Evolutionary conservation across 495 filamentous ascomycete species (phyloP).

Genomic region (Evernia prunastri): DNA sequence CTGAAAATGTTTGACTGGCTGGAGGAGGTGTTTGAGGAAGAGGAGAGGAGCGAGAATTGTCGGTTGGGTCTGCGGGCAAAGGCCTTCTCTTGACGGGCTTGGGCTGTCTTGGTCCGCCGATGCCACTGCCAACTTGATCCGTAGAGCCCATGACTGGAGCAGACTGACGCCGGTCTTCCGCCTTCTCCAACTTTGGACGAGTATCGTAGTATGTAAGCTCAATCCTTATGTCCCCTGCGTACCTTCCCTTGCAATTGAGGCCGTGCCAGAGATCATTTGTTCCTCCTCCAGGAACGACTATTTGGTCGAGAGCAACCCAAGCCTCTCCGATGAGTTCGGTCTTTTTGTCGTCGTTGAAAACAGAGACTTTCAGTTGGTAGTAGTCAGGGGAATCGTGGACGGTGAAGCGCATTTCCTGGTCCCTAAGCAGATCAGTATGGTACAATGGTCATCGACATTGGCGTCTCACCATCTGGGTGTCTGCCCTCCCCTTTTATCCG

Average conservation of each 20-base stretch:
- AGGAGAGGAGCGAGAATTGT: slow-evolving; percentile 31
- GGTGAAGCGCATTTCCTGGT: slow-evolving; percentile 91
- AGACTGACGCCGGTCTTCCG: slow-evolving; percentile 49
- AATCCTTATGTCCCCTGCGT: slow-evolving; percentile 88
- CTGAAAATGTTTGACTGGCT: slow-evolving; percentile 4
- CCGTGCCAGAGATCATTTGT: slow-evolving; percentile 90
- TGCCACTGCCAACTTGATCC: slow-evolving; percentile 9
- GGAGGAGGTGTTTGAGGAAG: slow-evolving; percentile 20
- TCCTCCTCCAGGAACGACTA: slow-evolving; percentile 80
- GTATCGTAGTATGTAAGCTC: slow-evolving; percentile 96
- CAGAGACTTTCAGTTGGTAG: slow-evolving; percentile 83
- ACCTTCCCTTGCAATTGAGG: slow-evolving; percentile 80
- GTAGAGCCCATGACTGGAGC: slow-evolving; percentile 16
- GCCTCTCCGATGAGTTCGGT: slow-evolving; percentile 93
- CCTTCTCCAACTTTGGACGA: slow-evolving; percentile 66
- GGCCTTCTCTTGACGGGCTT: slow-evolving; percentile 70
- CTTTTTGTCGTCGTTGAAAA: slow-evolving; percentile 97
- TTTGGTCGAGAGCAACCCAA: slow-evolving; percentile 73
- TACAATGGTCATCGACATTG: neutral
- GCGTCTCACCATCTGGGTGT: slow-evolving; percentile 80
- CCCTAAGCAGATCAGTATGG: slow-evolving; percentile 50
- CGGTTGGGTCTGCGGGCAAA: slow-evolving; percentile 63
- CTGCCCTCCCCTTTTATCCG: slow-evolving; percentile 89
- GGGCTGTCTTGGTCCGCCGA: slow-evolving; percentile 50
- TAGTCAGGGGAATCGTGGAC: slow-evolving; percentile 97